These are phyloP conservation scores for Amylocarpus encephaloides DNA, from an alignment of 2,329 filamentous ascomycete species.

Conservation along the genomic window DNA sequence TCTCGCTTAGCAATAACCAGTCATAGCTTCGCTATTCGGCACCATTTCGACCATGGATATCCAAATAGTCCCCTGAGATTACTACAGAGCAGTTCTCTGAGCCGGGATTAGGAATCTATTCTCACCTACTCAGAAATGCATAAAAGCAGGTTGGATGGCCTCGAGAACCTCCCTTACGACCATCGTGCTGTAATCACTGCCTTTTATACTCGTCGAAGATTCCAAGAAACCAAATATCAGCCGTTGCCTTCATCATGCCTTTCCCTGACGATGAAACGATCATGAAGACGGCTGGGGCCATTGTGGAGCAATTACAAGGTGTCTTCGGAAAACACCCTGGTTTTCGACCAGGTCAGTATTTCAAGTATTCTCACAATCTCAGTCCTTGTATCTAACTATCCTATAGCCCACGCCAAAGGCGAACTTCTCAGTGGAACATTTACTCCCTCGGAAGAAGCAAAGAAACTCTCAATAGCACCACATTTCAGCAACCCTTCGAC, in stretches of 20 bases:
- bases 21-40: not conserved
- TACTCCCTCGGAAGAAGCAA: conserved; percentile 39
- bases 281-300: conserved; percentile 33
- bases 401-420: conserved; percentile 48
- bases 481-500: conserved; percentile 42
- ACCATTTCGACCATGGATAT: not conserved
- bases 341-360: conserved; percentile 34
- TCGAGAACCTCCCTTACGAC: not conserved
- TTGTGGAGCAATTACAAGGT: conserved; percentile 35
- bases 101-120: not conserved
- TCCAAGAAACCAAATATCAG: not conserved
- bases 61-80: not conserved
- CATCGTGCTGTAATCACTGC: not conserved
- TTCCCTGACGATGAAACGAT: conserved; percentile 37
- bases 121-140: not conserved
- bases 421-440: conserved; percentile 46
- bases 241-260: conserved; percentile 34
- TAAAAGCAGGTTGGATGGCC: not conserved
- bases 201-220: not conserved
- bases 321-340: conserved; percentile 37
- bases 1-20: not conserved
- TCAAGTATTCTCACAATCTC: not conserved
- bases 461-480: conserved; percentile 39
- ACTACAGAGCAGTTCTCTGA: not conserved
- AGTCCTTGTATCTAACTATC: not conserved